These are phyloP conservation scores for Alisma plantagoaquatica DNA, from an alignment of 106 monocot genomes.

Conservation along the genomic window DNA sequence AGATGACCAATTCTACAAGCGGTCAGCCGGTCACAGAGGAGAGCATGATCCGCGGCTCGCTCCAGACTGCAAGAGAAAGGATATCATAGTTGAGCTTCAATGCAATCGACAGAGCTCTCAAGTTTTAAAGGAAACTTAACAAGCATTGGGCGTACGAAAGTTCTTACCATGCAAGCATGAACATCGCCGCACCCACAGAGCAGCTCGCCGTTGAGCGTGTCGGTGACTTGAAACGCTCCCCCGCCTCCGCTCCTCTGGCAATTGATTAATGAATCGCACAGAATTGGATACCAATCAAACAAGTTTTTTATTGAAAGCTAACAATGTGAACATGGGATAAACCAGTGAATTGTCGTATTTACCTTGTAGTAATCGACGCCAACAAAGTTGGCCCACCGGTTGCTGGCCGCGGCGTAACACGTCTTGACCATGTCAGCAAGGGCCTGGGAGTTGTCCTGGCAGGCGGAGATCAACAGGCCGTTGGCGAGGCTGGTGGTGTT, in stretches of 20 bases:
- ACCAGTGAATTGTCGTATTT: not conserved
- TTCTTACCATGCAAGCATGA: conserved; percentile 34
- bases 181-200: conserved; percentile 70
- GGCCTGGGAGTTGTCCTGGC: conserved; percentile 42
- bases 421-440: conserved; percentile 50
- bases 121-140: too few species aligned
- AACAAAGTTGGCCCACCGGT: conserved; percentile 76
- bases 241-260: conserved; percentile 65
- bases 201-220: conserved; percentile 64
- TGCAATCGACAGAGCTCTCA: too few species aligned
- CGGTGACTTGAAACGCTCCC: conserved; percentile 51
- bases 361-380: conserved; percentile 88
- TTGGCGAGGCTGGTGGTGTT: conserved; percentile 16
- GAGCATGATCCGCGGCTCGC: conserved; percentile 12
- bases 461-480: conserved; percentile 9
- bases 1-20: not conserved
- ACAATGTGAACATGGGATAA: too few species aligned
- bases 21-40: conserved; percentile 5
- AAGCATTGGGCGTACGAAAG: too few species aligned
- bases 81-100: not conserved
- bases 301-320: not conserved
- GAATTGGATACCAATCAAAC: not conserved
- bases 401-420: conserved; percentile 36
- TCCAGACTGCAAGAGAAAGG: conserved; percentile 12
- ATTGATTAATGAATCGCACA: not conserved